phyloP scores from a whole-genome alignment of 2,329 filamentous ascomycete genomes.

The Alternaria ethzedia region DNA sequence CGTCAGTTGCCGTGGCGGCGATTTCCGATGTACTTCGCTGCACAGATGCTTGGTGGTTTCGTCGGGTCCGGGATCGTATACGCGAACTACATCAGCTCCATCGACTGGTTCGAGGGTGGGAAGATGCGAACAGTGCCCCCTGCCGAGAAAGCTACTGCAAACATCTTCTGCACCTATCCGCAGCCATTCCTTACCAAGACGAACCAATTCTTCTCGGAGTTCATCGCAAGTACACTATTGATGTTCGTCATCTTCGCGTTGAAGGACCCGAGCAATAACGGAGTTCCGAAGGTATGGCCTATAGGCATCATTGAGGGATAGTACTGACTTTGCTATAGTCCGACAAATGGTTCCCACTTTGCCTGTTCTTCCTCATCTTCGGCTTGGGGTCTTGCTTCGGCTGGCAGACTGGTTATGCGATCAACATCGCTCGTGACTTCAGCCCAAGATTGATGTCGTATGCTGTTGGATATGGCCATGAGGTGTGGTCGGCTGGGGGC shows the following conservation, averaged over 20 bases:
- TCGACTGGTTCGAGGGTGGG: constrained; percentile 68
- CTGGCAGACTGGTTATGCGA: constrained; percentile 78
- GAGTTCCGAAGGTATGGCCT: constrained; percentile 35
- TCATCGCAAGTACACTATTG: constrained; percentile 69
- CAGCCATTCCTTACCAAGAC: constrained; percentile 69
- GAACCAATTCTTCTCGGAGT: constrained; percentile 74
- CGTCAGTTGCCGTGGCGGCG: constrained; percentile 72
- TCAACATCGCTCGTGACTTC: constrained; percentile 76
- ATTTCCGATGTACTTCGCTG: constrained; percentile 70
- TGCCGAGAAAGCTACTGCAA: constrained; percentile 65
- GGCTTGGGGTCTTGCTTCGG: constrained; percentile 76
- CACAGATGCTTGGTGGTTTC: constrained; percentile 73
- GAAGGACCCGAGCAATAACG: constrained; percentile 60
- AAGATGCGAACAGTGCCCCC: constrained; percentile 66
- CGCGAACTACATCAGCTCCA: constrained; percentile 60
- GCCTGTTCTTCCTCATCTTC: constrained; percentile 75
- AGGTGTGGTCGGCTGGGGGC: constrained; percentile 70
- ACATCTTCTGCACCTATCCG: constrained; percentile 77
- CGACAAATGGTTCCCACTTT: constrained; percentile 57
- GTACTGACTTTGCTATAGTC: not conserved
- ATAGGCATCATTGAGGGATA: not conserved
- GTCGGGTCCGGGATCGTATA: constrained; percentile 57
- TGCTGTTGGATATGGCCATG: constrained; percentile 69
- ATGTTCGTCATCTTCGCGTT: constrained; percentile 77
- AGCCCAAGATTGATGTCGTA: constrained; percentile 71